phyloP scores from a whole-genome alignment of 768 basidiomycete genomes.

The Kwoniella bestiolae region DNA sequence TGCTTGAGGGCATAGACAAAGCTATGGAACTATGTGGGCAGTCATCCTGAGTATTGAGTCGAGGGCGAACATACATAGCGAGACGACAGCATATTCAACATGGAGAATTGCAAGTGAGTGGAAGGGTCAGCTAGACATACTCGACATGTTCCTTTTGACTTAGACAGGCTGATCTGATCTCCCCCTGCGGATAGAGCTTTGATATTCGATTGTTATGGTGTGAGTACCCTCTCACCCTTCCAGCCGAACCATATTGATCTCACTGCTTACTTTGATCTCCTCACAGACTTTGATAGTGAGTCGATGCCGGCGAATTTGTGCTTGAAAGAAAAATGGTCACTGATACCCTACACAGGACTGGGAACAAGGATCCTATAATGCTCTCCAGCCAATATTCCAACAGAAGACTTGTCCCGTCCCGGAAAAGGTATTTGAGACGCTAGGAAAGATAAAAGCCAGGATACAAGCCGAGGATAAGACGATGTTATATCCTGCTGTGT shows the following conservation, averaged over 20 bases:
- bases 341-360: conserved; percentile 38
- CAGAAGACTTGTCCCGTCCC: conserved; percentile 35
- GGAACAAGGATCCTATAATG: conserved; percentile 31
- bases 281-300: conserved; percentile 34
- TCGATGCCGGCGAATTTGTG: no score
- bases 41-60: no score
- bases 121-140: neutral
- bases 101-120: neutral
- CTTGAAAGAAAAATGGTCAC: no score
- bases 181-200: conserved; percentile 26
- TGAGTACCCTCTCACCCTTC: conserved; percentile 17
- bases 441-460: conserved; percentile 19
- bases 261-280: neutral
- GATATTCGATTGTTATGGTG: conserved; percentile 41
- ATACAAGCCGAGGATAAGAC: conserved; percentile 31
- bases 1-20: no score
- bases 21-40: no score
- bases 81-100: no score
- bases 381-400: conserved; percentile 25
- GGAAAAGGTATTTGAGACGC: conserved; percentile 12
- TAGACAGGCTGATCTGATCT: neutral
- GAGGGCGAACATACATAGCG: no score
- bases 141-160: no score
- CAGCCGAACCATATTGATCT: no score
- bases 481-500: conserved; percentile 40